phyloP scores from a whole-genome alignment of 805 yeast genomes.

The Torulaspora microellipsoides region DNA sequence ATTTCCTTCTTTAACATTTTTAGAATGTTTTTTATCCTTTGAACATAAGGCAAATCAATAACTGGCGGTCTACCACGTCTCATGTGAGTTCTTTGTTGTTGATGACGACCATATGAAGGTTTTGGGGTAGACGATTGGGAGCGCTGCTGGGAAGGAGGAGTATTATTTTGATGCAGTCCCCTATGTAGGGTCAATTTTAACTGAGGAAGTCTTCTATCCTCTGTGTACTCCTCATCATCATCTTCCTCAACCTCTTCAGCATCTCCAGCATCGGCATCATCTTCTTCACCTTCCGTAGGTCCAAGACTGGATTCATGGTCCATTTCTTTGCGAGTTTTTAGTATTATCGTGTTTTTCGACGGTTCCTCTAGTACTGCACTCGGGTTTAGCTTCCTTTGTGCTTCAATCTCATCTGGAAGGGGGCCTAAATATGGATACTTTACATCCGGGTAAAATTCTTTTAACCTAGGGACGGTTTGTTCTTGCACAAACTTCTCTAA shows the following conservation, averaged over 20 bases:
- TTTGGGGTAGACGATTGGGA: slow-evolving; percentile 26
- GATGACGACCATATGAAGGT: slow-evolving; percentile 20
- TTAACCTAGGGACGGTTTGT: slow-evolving; percentile 34
- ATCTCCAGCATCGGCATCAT: slow-evolving; percentile 13
- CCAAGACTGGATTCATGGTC: slow-evolving; percentile 3
- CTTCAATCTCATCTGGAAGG: slow-evolving; percentile 47
- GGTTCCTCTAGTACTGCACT: slow-evolving; percentile 3
- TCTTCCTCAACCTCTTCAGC: slow-evolving; percentile 16
- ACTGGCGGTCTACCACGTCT: slow-evolving; percentile 37
- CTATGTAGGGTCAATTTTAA: slow-evolving; percentile 11
- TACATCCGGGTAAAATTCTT: slow-evolving; percentile 33
- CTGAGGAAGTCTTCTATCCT: slow-evolving; percentile 12
- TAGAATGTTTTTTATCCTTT: slow-evolving; percentile 81
- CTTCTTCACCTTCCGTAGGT: slow-evolving; percentile 5
- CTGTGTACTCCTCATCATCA: slow-evolving; percentile 16
- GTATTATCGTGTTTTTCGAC: slow-evolving; percentile 3
- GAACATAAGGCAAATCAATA: slow-evolving; percentile 56
- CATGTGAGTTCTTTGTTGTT: slow-evolving; percentile 28
- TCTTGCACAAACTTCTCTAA: slow-evolving; percentile 40
- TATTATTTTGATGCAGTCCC: slow-evolving; percentile 9
- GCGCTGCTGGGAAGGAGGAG: slow-evolving; percentile 10
- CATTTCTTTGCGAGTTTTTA: slow-evolving; percentile 4
- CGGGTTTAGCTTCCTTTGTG: slow-evolving; percentile 8
- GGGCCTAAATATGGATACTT: slow-evolving; percentile 57
- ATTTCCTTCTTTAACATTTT: slow-evolving; percentile 73